Percentiles rank a stretch among this genome's conserved stretches.
These are phyloP conservation scores for Solanum sparsipilum DNA, from an alignment of 257 asterid genomes.

Conservation along the genomic window DNA sequence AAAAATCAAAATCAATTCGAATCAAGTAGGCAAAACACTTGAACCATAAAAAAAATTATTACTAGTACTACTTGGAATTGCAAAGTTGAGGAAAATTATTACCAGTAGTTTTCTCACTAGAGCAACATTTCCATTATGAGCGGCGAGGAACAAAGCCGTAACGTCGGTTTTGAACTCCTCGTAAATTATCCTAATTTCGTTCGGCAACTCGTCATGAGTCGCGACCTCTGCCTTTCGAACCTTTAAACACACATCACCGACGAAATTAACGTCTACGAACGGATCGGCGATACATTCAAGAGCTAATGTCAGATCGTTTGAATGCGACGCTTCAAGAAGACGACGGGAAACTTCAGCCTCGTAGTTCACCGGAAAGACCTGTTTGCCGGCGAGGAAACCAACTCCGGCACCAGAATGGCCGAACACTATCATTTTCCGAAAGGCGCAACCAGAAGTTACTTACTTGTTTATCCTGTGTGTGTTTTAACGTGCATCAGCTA, in stretches of 20 bases:
- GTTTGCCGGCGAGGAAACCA: constrained; percentile 50
- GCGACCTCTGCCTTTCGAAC: constrained; percentile 41
- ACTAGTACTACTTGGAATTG: not conserved
- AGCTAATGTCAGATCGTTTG: constrained; percentile 43
- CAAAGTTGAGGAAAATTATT: not conserved
- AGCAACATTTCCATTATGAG: constrained; percentile 38
- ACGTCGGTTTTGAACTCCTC: constrained; percentile 71
- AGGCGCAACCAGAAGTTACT: not conserved
- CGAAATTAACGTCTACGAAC: constrained; percentile 60
- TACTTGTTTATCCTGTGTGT: not conserved
- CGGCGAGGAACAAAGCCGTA: constrained; percentile 59
- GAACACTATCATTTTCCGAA: constrained; percentile 26
- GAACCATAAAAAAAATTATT: not conserved
- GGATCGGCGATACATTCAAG: constrained; percentile 51
- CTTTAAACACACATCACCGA: constrained; percentile 57
- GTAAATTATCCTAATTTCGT: constrained; percentile 35
- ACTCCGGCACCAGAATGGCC: constrained; percentile 37
- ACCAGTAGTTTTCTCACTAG: constrained; percentile 59
- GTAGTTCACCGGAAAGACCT: constrained; percentile 67
- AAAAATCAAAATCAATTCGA: not conserved
- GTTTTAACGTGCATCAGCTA: not conserved
- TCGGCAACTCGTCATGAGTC: constrained; percentile 39
- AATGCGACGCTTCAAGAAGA: constrained; percentile 48
- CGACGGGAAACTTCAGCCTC: constrained; percentile 66
- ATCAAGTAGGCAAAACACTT: not conserved